phyloP scores from a whole-genome alignment of 805 yeast genomes.

The Blastobotrys terrestris region DNA sequence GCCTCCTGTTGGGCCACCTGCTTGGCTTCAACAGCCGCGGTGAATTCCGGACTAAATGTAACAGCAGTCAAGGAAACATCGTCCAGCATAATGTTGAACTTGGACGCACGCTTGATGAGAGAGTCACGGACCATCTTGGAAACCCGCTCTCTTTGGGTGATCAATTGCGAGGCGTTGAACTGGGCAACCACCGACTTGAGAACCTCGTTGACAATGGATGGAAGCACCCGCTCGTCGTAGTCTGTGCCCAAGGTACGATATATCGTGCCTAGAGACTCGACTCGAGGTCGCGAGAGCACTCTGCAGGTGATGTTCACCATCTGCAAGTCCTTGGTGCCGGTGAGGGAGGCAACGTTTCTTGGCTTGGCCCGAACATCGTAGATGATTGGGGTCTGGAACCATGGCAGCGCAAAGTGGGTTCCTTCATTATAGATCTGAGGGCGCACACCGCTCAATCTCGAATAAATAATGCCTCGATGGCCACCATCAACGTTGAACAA shows the following conservation, averaged over 20 bases:
- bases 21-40: slow-evolving; percentile 96
- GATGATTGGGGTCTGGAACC: slow-evolving; percentile 87
- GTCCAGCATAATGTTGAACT: slow-evolving; percentile 81
- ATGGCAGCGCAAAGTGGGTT: slow-evolving; percentile 89
- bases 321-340: slow-evolving; percentile 97
- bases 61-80: slow-evolving; percentile 94
- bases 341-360: slow-evolving; percentile 87
- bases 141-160: slow-evolving; percentile 98
- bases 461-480: slow-evolving; percentile 92
- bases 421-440: slow-evolving; percentile 85
- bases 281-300: slow-evolving; percentile 85
- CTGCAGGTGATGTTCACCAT: slow-evolving; percentile 99
- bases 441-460: slow-evolving; percentile 79
- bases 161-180: slow-evolving; percentile 95
- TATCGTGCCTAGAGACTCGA: slow-evolving; percentile 69
- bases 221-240: slow-evolving; percentile 94
- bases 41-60: slow-evolving; percentile 97
- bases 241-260: slow-evolving; percentile 90
- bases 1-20: slow-evolving; percentile 99
- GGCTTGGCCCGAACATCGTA: slow-evolving; percentile 98
- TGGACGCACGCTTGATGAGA: slow-evolving; percentile 82
- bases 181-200: slow-evolving; percentile 96
- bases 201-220: slow-evolving; percentile 97
- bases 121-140: slow-evolving; percentile 87
- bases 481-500: slow-evolving; percentile 95